Evolutionary conservation across 2,329 filamentous ascomycete species (phyloP), one percentile per base, ranked within the genome.

Genomic region (Chrysoporthe cubensis): DNA sequence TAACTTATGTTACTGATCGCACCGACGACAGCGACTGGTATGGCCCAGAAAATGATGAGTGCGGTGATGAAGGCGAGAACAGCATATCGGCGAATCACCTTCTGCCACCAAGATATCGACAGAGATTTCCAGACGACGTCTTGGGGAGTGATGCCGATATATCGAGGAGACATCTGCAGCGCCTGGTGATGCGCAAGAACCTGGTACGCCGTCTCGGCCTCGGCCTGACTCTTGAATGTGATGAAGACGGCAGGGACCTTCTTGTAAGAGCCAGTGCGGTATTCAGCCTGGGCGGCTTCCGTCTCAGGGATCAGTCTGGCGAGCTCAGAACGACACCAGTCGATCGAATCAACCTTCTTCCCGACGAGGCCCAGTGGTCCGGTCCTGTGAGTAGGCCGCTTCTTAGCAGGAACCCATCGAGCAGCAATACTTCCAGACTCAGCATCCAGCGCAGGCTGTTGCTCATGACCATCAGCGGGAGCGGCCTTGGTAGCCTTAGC

Each of bases 321-420:
- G 64, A 97, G 87, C 78, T 96, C 91, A 1, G 85, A 83, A 63
- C 96, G 91, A 71, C 89, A 91, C 91, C 92, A 97, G 70, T 95
- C 89, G 78, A 99, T 97, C 0, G 94, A 96, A 80, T 99, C 96
- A 18, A 97, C 94, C 78, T 97, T 96, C 76, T 93, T 90, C 72
- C 94, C 92, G 72, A 94, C 86, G 59, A 92, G 83, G 18, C 86
- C 87, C 32, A 96, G 78, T 6, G 85, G 83, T 76, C 91, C 92
- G 66, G 90, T 81, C 64, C 86, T 86, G 76, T 97, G 94, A 1
- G 90, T 89, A 1, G 94, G 94, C 56, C 94, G 87, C 73, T 93
- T 85, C 78, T 92, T 90, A 11, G 83, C 81, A 18, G 88, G 84
- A 50, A 97, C 82, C 89, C 91, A 97, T 71, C 89, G 90, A 16